Conservation (phyloP, 176 grass and related monocot species). For the Juncus inflexus region DNA sequence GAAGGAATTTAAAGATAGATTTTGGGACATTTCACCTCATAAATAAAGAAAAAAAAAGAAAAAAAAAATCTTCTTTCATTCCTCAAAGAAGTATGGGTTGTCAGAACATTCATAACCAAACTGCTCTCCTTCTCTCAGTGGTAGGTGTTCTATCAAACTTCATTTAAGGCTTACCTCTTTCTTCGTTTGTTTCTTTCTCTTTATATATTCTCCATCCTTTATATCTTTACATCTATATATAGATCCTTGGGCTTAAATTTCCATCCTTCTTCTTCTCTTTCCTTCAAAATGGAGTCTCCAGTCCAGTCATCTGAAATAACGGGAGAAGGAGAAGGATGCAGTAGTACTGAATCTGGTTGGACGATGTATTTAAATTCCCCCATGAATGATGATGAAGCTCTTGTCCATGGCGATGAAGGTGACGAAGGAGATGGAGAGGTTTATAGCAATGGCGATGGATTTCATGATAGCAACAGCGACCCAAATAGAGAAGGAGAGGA, state of each 20-base stretch:
- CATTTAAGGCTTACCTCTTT: neutral
- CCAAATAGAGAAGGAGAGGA: conserved; percentile 43
- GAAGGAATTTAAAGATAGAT: conserved; percentile 8
- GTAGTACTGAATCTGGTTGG: conserved; percentile 84
- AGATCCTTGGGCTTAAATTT: neutral
- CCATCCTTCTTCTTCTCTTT: neutral
- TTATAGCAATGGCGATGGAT: conserved; percentile 24
- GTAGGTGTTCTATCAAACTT: conserved; percentile 22
- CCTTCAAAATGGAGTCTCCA: conserved; percentile 17
- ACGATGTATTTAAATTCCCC: conserved; percentile 86
- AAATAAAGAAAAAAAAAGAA: too few species aligned
- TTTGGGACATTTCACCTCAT: conserved; percentile 24
- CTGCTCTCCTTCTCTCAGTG: neutral
- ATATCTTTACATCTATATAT: neutral
- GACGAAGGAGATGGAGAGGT: conserved; percentile 35
- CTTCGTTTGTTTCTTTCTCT: conserved; percentile 22
- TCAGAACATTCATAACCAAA: conserved; percentile 17
- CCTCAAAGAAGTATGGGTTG: conserved; percentile 17
- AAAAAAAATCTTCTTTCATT: neutral
- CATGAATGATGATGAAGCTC: conserved; percentile 40
- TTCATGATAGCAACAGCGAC: conserved; percentile 3
- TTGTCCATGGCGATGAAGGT: conserved; percentile 43
- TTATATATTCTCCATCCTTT: neutral
- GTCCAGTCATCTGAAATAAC: conserved; percentile 53
- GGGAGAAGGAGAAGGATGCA: conserved; percentile 67